Base-by-base conservation (phyloP, 345 rosid species). In the Pugionium cornutum region DNA sequence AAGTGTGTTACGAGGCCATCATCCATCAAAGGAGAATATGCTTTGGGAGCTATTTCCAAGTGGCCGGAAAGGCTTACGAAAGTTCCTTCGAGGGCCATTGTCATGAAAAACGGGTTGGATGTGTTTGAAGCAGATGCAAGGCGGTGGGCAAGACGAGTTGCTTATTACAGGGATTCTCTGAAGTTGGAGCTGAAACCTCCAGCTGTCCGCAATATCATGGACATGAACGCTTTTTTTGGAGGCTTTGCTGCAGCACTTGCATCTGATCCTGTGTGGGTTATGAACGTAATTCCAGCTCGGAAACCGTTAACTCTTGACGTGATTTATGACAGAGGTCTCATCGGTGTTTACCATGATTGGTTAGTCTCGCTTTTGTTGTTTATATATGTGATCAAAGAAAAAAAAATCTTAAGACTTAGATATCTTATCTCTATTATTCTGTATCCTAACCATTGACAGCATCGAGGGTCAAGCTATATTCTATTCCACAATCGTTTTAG, bases 221-320 rank as follows among this genome's bases (percentile, higher is more conserved):
- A 94, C 69, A 91, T 94, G 99, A 91, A 88, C 64, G 91, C 99
- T 10, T 78, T 90, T 78, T 85, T 94, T 10, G 99, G 99, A 46
- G 90, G 97, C 62, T 90, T 94, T 82, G 95, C 97, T 0, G 95
- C 97, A 60, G 87, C 97, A 44, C 80, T 91, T 50, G 43, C 64
- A 58, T 82, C 91, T 60, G 92, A 90, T 66, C 86, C 90, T 66
- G 86, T 88, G 52, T 94, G 99, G 97, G 95, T 89, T 70, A 87
- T 91, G 97, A 94, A 91, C 82, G 92, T 84, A 46, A 83, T 91
- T 73, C 95, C 99, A 66, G 82, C 92, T 80, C 59, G 76, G 25
- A 89, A 87, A 76, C 86, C 87, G 49, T 76, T 80, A 64, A 94
- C 97, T 25, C 86, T 94, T 40, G 84, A 70, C 65, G 82, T 90